Conservation (phyloP, 805 yeast species). For the Nakazawaea ishiwadae region DNA sequence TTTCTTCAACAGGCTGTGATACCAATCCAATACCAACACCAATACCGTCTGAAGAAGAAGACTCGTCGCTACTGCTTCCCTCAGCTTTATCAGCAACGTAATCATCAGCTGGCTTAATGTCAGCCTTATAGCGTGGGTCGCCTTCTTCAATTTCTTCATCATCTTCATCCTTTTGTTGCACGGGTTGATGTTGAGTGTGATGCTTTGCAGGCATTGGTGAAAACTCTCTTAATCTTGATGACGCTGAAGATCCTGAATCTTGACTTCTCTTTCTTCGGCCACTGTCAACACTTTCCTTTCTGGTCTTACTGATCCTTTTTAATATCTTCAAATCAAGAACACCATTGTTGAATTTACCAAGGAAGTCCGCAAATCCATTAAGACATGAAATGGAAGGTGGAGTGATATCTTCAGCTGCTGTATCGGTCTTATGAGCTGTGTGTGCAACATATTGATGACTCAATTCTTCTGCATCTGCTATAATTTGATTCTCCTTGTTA, state of each 20-base stretch:
- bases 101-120: background rate
- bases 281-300: slow-evolving; percentile 11
- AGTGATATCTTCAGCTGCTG: slow-evolving; percentile 17
- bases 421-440: slow-evolving; percentile 8
- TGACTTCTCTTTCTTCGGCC: slow-evolving; percentile 1
- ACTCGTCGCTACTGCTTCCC: background rate
- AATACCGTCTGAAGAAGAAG: slow-evolving; percentile 9
- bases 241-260: background rate
- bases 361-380: slow-evolving; percentile 48
- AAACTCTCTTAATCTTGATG: slow-evolving; percentile 1
- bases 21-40: slow-evolving; percentile 11
- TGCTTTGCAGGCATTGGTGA: slow-evolving; percentile 4
- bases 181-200: background rate
- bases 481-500: slow-evolving; percentile 52
- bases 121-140: slow-evolving; percentile 10
- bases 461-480: slow-evolving; percentile 34
- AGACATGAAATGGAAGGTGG: slow-evolving; percentile 21
- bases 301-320: slow-evolving; percentile 38
- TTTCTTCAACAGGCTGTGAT: background rate
- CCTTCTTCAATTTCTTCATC: slow-evolving; percentile 12
- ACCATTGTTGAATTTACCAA: slow-evolving; percentile 64
- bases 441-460: slow-evolving; percentile 15
- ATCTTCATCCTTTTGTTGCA: slow-evolving; percentile 3
- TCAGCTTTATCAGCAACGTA: background rate
- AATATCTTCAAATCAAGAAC: slow-evolving; percentile 50